Evolutionary conservation across 768 basidiomycete species (phyloP), one percentile per base, ranked within the genome.

Genomic region (Lactarius trivialis): DNA sequence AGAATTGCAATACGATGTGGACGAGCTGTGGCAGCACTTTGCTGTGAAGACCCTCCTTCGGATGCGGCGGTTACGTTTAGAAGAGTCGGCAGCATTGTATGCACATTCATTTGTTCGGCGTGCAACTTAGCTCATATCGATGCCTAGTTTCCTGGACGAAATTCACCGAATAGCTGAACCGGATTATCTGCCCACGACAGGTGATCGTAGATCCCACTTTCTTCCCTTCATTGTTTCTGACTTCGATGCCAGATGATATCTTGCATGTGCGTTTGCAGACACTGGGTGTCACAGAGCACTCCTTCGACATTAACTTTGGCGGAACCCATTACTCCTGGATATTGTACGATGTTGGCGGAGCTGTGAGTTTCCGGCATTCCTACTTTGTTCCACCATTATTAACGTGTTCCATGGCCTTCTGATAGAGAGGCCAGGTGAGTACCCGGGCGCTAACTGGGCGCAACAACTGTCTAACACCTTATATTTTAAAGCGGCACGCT

Each of bases 281-380:
- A 0, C 74, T 92, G 14, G 90, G 90, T 3, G 85, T 92, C 24
- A 82, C 85, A 60, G 89, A 92, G 67, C 88, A 91, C 70, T 77
- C 81, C 1, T 89, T 90, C 70, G 81, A 85, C 60, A 82, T 91
- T 61, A 78, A 79, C 61, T 79, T 85, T 64, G 82, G 80, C 43
- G 85, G 85, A 3, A 78, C 76, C 60, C 78, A 78, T 48, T 88
- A 87, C 69, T 81, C 85, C 57, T 92, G 90, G 89, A 81, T 84
- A 60, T 76, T 92, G 59, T 93, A 87, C 70, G 91, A 93, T 71
- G 90, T 93, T 39, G 89, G 90, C 43, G 91, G 91, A 51, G 86
- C 88, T 56, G 86, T 91, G 70, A 71, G 87, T 78, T 34, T 15
- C 53, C 33, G 28, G 19, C 26, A 17, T 30, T 48, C 48, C n/a